phyloP scores from a whole-genome alignment of 1,284 basidiomycete species.

The Stereum hirsutum region DNA sequence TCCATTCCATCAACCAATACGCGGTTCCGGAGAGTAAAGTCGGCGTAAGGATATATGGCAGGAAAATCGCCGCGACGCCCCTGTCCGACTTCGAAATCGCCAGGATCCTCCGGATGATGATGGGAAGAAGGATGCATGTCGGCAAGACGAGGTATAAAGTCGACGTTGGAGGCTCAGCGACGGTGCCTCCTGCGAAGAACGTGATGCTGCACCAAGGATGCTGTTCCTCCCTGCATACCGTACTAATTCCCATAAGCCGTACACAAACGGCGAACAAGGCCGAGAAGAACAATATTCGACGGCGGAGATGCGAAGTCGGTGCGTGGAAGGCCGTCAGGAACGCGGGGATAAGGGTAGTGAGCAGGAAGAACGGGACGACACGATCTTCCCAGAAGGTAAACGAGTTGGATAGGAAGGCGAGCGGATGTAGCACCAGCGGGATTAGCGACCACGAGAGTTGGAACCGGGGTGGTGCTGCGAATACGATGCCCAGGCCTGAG shows the following conservation, averaged over 20 bases:
- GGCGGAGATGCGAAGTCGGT: constrained; percentile 60
- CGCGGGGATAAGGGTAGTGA: constrained; percentile 52
- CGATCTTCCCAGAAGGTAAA: constrained; percentile 96
- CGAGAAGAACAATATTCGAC: constrained; percentile 68
- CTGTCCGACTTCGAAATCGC: constrained; percentile 64
- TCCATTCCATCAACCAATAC: constrained; percentile 80
- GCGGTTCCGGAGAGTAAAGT: constrained; percentile 48
- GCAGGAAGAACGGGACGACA: constrained; percentile 66
- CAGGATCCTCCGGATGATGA: constrained; percentile 48
- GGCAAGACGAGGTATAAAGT: constrained; percentile 51
- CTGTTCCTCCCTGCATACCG: constrained; percentile 94
- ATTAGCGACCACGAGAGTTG: constrained; percentile 30
- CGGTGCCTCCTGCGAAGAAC: constrained; percentile 70
- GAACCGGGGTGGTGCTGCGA: constrained; percentile 22
- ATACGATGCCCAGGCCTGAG: constrained; percentile 31
- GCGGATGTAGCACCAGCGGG: constrained; percentile 54
- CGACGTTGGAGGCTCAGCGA: constrained; percentile 51
- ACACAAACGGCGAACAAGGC: constrained; percentile 60
- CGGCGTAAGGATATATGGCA: constrained; percentile 50
- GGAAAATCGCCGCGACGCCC: constrained; percentile 58
- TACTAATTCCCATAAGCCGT: constrained; percentile 67
- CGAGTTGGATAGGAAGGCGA: constrained; percentile 84
- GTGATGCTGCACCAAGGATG: constrained; percentile 81
- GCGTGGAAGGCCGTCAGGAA: constrained; percentile 55
- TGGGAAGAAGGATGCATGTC: constrained; percentile 49